Base-by-base conservation (phyloP, 148 eudicot genomes). In the Pouteria glomerata region DNA sequence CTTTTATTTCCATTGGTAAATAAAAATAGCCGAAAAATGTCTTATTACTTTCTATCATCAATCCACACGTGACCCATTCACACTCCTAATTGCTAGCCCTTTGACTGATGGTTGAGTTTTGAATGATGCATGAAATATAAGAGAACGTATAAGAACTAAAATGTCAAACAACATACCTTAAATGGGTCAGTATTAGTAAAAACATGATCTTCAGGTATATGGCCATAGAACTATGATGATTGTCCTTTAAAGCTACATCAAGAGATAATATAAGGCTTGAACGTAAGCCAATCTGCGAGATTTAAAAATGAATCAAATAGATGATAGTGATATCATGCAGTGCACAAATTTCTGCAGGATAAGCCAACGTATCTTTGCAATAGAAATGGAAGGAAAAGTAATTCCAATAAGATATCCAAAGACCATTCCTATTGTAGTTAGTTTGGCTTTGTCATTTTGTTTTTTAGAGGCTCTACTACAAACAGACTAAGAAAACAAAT, bases 351-450 rank as follows among this genome's bases (percentile, higher is more conserved):
- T 34, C 29, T 13, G 19, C 45, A 41, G 37, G 31, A 16, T 30
- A 57, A 59, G 57, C 39, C 66, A 35, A 60, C 73, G 68, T 79
- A 88, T 90, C 93, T 77, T 82, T 37, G 80, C 60, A 60, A 88
- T 75, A 65, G 88, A 82, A 82, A 86, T 81, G 23, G 78, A 84
- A 7, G 93, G 90, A 77, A 84, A 86, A 50, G 90, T 86, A 58
- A 82, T 73, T 65, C 93, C 93, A 63, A 86, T 72, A 64, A 84
- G 84, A 74, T 86, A 88, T 47, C 93, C 93, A 75, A 88, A 82
- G 68, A 86, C 85, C 75, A 88, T 82, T 69, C 90, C 93, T 78
- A 84, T 81, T 27, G 85, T 63, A 58, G 90, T 31, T 62, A 88
- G 83, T 48, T 85, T 80, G 27, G 73, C 75, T 65, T 65, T 74